phyloP scores from a whole-genome alignment of 2,329 filamentous ascomycete genomes.

The Aspergillus chevalieri region DNA sequence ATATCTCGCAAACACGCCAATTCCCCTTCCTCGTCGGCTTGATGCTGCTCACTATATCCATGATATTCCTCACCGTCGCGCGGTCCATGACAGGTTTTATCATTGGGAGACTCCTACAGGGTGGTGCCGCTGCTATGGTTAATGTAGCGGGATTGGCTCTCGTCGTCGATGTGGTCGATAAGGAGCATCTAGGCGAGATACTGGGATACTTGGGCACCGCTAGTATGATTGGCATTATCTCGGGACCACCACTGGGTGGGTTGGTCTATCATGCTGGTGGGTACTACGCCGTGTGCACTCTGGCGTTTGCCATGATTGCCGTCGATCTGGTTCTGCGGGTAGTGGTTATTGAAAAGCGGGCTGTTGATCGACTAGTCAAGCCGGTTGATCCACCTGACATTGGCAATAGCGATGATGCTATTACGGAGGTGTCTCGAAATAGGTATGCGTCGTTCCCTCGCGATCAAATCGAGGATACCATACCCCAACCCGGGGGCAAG shows the following conservation, averaged over 20 bases:
- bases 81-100: constrained; percentile 43
- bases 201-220: constrained; percentile 52
- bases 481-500: constrained; percentile 12
- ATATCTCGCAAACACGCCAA: constrained; percentile 36
- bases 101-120: constrained; percentile 51
- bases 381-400: not conserved
- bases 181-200: constrained; percentile 52
- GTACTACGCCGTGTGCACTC: constrained; percentile 51
- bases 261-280: constrained; percentile 54
- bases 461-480: not conserved
- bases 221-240: constrained; percentile 50
- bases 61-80: constrained; percentile 49
- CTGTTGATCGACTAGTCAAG: constrained; percentile 17
- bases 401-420: not conserved
- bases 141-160: constrained; percentile 56
- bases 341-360: constrained; percentile 56
- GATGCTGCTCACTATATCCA: constrained; percentile 45
- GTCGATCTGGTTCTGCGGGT: constrained; percentile 57
- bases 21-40: constrained; percentile 54
- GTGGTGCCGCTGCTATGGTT: constrained; percentile 52
- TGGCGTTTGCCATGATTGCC: constrained; percentile 48
- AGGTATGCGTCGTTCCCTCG: not conserved
- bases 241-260: constrained; percentile 54
- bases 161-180: constrained; percentile 52
- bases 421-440: not conserved